Percentiles rank a stretch among this genome's conserved stretches.
These are phyloP conservation scores for Sphagnum magellanicum DNA, from an alignment of 228 moss, liverwort and hornwort genomes.

Conservation along the genomic window DNA sequence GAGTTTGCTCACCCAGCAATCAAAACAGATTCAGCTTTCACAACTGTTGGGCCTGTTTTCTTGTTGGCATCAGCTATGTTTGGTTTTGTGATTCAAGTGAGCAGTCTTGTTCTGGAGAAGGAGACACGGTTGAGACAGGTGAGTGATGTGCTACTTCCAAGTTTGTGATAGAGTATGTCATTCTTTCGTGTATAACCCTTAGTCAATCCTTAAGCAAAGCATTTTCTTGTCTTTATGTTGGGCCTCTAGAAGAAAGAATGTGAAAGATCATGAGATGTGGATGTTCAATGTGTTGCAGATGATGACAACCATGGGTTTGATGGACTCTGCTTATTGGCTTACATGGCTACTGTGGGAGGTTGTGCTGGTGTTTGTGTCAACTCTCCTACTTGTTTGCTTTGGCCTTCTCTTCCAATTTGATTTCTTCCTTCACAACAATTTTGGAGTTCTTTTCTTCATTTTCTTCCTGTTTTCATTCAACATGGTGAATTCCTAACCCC, in stretches of 20 bases:
- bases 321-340: constrained; percentile 91
- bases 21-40: constrained; percentile 56
- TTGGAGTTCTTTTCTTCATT: constrained; percentile 64
- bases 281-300: constrained; percentile 30
- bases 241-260: too few species aligned
- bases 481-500: constrained; percentile 40
- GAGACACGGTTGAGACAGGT: constrained; percentile 94
- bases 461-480: constrained; percentile 79
- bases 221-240: too few species aligned
- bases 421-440: constrained; percentile 79
- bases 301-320: constrained; percentile 82
- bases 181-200: too few species aligned
- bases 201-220: too few species aligned
- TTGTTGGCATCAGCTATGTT: constrained; percentile 94
- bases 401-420: constrained; percentile 90
- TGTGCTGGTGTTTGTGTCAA: constrained; percentile 54
- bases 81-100: constrained; percentile 95
- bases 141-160: neutral
- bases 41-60: constrained; percentile 72
- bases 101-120: constrained; percentile 83
- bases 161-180: too few species aligned
- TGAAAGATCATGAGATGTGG: too few species aligned
- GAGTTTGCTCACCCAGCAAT: constrained; percentile 95
- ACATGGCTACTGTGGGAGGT: constrained; percentile 91
- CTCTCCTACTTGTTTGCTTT: constrained; percentile 72